phyloP scores from a whole-genome alignment of 768 basidiomycete species.

The Astraeus odoratus region DNA sequence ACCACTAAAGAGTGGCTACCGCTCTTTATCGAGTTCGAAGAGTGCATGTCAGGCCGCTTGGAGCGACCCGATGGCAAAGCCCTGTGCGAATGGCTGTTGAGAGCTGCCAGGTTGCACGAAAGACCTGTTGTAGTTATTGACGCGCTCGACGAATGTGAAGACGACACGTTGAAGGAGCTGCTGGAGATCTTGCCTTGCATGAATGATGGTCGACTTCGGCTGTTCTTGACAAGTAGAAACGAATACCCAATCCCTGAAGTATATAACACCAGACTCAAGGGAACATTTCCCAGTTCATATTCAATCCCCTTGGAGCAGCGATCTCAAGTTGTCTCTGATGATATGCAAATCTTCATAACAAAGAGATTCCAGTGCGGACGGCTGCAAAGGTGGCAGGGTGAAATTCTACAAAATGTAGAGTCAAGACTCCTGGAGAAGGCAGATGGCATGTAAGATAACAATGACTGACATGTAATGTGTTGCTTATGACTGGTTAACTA shows the following conservation, averaged over 20 bases:
- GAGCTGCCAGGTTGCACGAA: not conserved
- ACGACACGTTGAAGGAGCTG: constrained; percentile 1
- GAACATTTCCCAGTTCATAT: not conserved
- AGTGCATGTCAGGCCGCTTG: not conserved
- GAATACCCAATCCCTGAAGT: constrained; percentile 2
- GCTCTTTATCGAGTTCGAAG: constrained; percentile 1
- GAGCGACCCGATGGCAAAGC: constrained; percentile 1
- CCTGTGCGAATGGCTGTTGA: constrained; percentile 3
- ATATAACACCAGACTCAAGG: no score
- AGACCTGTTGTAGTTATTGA: constrained; percentile 12
- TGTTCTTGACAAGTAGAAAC: constrained; percentile 15
- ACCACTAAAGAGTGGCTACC: not conserved
- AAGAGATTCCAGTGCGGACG: constrained; percentile 7
- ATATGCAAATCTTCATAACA: constrained; percentile 11
- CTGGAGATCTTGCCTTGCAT: constrained; percentile 5
- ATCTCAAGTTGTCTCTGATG: not conserved
- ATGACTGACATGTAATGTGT: not conserved
- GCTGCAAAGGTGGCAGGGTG: constrained; percentile 2
- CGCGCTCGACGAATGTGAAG: constrained; percentile 18
- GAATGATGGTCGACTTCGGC: constrained; percentile 1
- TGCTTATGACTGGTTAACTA: not conserved
- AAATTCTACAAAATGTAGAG: constrained; percentile 8
- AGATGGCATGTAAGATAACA: constrained; percentile 14
- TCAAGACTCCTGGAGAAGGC: constrained; percentile 5
- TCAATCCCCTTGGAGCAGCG: constrained; percentile 10